Evolutionary conservation across 2,329 filamentous ascomycete genomes (phyloP), one percentile per base, ranked within the genome.

Genomic region (Plectosphaerella sp.): DNA sequence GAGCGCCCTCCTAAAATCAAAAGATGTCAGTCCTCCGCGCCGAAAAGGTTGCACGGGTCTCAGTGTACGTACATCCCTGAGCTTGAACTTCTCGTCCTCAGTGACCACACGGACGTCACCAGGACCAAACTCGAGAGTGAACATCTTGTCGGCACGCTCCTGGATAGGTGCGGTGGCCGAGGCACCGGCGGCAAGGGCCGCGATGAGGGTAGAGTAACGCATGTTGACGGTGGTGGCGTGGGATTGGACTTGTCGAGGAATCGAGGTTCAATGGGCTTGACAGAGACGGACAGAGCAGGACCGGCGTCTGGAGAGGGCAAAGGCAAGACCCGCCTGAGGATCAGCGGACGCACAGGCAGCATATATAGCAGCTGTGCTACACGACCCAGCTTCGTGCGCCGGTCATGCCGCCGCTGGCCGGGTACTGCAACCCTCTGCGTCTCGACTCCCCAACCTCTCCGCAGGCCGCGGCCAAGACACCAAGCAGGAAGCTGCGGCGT

Each of bases 11-110:
- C 59, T 60, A 43, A 3, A 25, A 20, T 22, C 4, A 9, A 3
- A 11, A 3, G 5, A 14, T 25, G 22, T 42, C n/a, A 47, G 51
- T 28, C 10, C 22, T 16, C 16, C 5, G 11, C 16, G n/a, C 16
- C 16, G n/a, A 18, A 4, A 11, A 20, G 6, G 16, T 39, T 7
- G 20, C 28, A 12, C 11, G 28, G 8, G 28, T 18, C 10, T 20
- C 16, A 2, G 4, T 6, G 18, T n/a, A 49, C 59, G 2, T 39
- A 62, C 60, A 39, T 61, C 60, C 45, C 59, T 61, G 54, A 62
- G 54, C 28, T 57, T 25, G 52, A 60, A 61, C 48, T 62, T 62
- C 52, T 61, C 55, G 39, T 62, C 59, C 36, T 62, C 60, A 6
- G 58, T 60, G 37, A 62, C 60, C n/a, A 54, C 57, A n/a, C 58